Evolutionary conservation across 306 rosid species (phyloP).

Genomic region (Castanea sativa): DNA sequence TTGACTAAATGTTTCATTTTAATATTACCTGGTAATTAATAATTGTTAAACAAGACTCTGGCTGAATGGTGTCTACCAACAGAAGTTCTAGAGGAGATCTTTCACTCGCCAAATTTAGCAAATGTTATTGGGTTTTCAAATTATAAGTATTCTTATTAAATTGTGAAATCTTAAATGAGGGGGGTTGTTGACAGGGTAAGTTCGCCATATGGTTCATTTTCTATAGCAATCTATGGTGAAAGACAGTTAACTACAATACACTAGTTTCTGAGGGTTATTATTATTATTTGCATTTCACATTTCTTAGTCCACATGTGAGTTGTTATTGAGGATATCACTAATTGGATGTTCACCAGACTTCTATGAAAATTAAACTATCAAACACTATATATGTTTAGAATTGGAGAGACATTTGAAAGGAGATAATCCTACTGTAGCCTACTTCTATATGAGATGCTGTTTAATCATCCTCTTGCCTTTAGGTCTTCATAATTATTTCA

Average conservation of each 20-base stretch:
- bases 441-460: no score
- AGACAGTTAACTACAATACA: neutral
- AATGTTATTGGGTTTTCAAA: neutral
- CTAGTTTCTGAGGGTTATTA: neutral
- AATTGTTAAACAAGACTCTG: neutral
- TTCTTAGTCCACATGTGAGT: neutral
- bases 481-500: no score
- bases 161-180: neutral
- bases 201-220: neutral
- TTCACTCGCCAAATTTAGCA: neutral
- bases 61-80: neutral
- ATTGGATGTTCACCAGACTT: no score
- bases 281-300: neutral
- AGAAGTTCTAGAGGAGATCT: neutral
- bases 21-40: neutral
- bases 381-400: neutral
- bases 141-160: neutral
- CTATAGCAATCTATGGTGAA: neutral
- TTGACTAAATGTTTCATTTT: neutral
- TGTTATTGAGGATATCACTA: neutral
- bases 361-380: no score
- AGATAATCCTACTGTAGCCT: no score
- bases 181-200: neutral
- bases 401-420: neutral
- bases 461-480: no score